phyloP scores from a whole-genome alignment of 805 yeast genomes.

The Candida easanensis region DNA sequence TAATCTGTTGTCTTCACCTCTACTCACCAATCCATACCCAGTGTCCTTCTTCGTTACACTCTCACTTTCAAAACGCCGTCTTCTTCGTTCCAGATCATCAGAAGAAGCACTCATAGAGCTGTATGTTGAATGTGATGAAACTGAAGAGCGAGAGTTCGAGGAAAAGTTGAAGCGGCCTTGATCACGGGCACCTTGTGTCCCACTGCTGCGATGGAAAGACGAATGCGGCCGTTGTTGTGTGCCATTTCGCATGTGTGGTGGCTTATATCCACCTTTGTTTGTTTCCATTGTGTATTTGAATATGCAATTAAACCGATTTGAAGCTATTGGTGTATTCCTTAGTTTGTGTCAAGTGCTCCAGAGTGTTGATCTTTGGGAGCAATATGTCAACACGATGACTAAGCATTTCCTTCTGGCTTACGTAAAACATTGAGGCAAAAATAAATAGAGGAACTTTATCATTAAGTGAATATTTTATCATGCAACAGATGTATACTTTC shows the following conservation, averaged over 20 bases:
- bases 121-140: background rate
- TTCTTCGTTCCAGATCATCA: constrained; percentile 28
- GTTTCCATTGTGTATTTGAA: background rate
- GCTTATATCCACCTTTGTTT: background rate
- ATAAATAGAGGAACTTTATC: background rate
- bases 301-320: background rate
- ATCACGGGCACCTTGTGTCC: too few species aligned
- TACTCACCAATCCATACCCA: constrained; percentile 51
- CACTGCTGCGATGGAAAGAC: too few species aligned
- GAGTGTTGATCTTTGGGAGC: too few species aligned
- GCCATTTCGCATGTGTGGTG: constrained; percentile 1
- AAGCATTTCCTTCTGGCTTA: background rate
- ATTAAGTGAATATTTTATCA: background rate
- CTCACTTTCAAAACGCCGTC: constrained; percentile 31
- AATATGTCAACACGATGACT: too few species aligned
- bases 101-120: background rate
- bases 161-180: too few species aligned
- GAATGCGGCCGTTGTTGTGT: background rate
- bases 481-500: constrained; percentile 2
- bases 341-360: too few species aligned
- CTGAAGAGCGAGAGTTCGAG: background rate
- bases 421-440: background rate
- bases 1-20: constrained; percentile 54
- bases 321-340: too few species aligned
- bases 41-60: constrained; percentile 26